Conservation (phyloP, 768 basidiomycete genomes). For the Termitomyces sp. region DNA sequence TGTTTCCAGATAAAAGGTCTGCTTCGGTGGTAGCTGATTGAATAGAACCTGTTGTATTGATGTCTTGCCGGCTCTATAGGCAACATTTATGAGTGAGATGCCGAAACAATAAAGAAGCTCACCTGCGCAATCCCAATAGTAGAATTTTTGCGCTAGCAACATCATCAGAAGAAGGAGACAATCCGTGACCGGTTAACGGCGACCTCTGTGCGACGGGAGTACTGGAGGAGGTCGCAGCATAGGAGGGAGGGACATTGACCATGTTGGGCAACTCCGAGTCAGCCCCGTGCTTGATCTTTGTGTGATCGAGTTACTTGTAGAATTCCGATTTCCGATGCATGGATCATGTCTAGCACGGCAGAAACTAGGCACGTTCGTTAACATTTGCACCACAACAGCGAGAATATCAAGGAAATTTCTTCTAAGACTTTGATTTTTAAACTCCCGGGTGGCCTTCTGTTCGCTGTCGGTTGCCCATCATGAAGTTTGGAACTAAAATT, state of each 20-base stretch:
- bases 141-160: conserved; percentile 61
- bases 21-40: conserved; percentile 73
- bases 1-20: conserved; percentile 87
- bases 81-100: conserved; percentile 1
- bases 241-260: conserved; percentile 21
- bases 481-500: conserved; percentile 85
- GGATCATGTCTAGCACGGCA: neutral
- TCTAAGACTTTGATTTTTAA: neutral
- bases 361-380: neutral
- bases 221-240: conserved; percentile 26
- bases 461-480: conserved; percentile 17
- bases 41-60: conserved; percentile 92
- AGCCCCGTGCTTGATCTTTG: neutral
- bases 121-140: conserved; percentile 69
- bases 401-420: neutral
- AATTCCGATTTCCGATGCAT: neutral
- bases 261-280: conserved; percentile 12
- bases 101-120: neutral
- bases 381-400: neutral
- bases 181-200: conserved; percentile 22
- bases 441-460: neutral
- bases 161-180: conserved; percentile 14
- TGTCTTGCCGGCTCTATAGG: conserved; percentile 80
- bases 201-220: conserved; percentile 20
- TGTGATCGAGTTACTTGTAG: neutral